These are phyloP conservation scores for Phycomyces blakesleeanus DNA, from an alignment of 192 early-diverging fungal species.

Conservation along the genomic window DNA sequence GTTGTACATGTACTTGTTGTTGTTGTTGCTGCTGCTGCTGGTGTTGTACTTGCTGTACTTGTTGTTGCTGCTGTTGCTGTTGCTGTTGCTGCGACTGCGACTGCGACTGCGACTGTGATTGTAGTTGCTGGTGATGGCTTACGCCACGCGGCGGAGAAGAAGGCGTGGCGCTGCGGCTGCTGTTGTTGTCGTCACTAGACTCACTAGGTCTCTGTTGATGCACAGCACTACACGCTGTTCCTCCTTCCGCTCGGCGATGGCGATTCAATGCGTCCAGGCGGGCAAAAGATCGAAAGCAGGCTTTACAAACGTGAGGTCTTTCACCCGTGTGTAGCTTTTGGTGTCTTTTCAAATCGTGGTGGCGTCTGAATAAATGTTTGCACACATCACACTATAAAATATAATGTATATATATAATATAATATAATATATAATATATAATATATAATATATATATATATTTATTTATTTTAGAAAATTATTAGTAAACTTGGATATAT, in stretches of 20 bases:
- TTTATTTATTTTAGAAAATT: too few relatives aligned
- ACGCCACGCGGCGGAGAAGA: too few relatives aligned
- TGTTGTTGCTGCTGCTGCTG: background rate
- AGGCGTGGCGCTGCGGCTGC: background rate
- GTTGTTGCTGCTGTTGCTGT: background rate
- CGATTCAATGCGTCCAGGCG: slow-evolving; percentile 78
- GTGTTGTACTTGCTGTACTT: background rate
- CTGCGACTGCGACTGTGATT: too few relatives aligned
- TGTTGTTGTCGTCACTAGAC: slow-evolving; percentile 1
- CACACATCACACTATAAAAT: slow-evolving; percentile 34
- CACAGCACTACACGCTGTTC: slow-evolving; percentile 30
- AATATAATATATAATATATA: too few relatives aligned
- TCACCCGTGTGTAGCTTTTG: slow-evolving; percentile 78
- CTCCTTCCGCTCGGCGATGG: slow-evolving; percentile 54
- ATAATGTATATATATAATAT: too few relatives aligned
- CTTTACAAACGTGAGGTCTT: slow-evolving; percentile 67
- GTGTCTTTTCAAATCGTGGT: slow-evolving; percentile 90
- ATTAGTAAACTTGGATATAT: too few relatives aligned
- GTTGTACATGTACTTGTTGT: background rate
- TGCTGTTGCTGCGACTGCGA: too few relatives aligned
- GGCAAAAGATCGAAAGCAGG: slow-evolving; percentile 77
- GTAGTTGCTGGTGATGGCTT: background rate
- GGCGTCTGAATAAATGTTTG: slow-evolving; percentile 45
- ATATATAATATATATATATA: too few relatives aligned
- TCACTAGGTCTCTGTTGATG: background rate